Percentiles rank a stretch among this genome's conserved stretches.
phyloP scores from a whole-genome alignment of 1,284 basidiomycete genomes.

The Ceratobasidium sp. region DNA sequence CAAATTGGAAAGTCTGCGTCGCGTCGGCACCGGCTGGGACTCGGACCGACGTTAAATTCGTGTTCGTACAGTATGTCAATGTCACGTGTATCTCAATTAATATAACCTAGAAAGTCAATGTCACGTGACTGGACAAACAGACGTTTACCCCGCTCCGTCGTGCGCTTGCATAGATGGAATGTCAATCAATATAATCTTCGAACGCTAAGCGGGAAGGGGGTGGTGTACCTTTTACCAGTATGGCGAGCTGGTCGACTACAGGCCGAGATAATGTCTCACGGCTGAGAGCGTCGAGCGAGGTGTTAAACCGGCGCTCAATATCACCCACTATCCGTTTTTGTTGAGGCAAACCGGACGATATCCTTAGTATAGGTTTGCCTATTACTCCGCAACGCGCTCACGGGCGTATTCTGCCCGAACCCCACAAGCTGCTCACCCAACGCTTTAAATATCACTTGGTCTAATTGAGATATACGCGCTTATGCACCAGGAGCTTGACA shows the following conservation, averaged over 20 bases:
- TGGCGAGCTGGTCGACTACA: slow-evolving; percentile 76
- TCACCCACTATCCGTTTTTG: slow-evolving; percentile 91
- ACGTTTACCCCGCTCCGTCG: slow-evolving; percentile 78
- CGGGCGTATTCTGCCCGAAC: slow-evolving; percentile 79
- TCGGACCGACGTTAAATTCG: no score
- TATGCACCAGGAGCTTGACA: slow-evolving; percentile 87
- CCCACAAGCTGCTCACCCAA: slow-evolving; percentile 72
- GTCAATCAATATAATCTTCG: slow-evolving; percentile 43
- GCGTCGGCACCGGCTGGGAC: no score
- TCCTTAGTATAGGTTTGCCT: background rate
- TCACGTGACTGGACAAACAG: no score
- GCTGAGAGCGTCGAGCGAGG: slow-evolving; percentile 91
- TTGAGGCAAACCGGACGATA: slow-evolving; percentile 66
- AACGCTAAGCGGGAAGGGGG: slow-evolving; percentile 36
- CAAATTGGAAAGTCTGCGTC: no score
- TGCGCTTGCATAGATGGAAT: slow-evolving; percentile 76
- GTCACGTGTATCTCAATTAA: no score
- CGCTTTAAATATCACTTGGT: slow-evolving; percentile 76
- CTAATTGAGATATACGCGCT: slow-evolving; percentile 85
- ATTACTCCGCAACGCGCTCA: slow-evolving; percentile 58
- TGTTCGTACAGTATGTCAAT: no score
- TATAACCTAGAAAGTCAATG: no score
- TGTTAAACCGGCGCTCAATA: slow-evolving; percentile 87
- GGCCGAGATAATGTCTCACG: slow-evolving; percentile 84
- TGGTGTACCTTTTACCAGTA: slow-evolving; percentile 75